Evolutionary conservation across 805 yeast genomes (phyloP), one percentile per base, ranked within the genome.

Genomic region (Saturnispora silvae): DNA sequence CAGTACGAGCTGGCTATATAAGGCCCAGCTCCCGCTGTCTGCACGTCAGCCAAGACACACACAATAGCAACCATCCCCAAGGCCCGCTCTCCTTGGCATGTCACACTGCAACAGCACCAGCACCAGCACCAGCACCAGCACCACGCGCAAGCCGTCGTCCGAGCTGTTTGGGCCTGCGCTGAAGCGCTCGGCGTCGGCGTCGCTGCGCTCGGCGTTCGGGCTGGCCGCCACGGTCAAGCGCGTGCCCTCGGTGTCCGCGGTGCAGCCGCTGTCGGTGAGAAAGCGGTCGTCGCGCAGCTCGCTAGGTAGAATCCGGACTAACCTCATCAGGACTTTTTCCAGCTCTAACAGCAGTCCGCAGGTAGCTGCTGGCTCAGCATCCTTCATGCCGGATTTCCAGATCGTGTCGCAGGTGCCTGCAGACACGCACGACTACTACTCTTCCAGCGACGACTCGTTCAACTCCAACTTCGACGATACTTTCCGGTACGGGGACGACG

Each of bases 161-260:
- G 46, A 43, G 14, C 20, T 39, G 4, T 47, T 46, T 4, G 46
- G 58, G 9, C 18, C 20, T 35, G 59, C 58, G 2, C 30, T 54
- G 11, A 55, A 55, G 35, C 41, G 60, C 22, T 50, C 60, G 24
- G 45, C 49, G 25, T 54, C 59, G 10, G 37, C 53, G 15, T 43
- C 51, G 3, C 53, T 45, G 26, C 46, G 48, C 31, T 40, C 50
- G 13, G 32, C 38, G 15, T 46, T 54, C 8, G 54, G 51, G 6
- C 22, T 10, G 10, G 10, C 7, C 10, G 7, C 18, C 17, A 25
- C 33, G 15, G 20, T 26, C 18, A 14, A 24, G 9, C 26, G 26
- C 15, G 31, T 24, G 8, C 15, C 31, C 6, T 34, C 37, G 13
- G 4, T 28, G 13, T 11, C 19, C 4, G 17, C 20, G 28, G 4